Evolutionary conservation across 169 alveolate genomes (phyloP), one percentile per base, ranked within the genome.

Genomic region (Cyclospora cayetanensis): DNA sequence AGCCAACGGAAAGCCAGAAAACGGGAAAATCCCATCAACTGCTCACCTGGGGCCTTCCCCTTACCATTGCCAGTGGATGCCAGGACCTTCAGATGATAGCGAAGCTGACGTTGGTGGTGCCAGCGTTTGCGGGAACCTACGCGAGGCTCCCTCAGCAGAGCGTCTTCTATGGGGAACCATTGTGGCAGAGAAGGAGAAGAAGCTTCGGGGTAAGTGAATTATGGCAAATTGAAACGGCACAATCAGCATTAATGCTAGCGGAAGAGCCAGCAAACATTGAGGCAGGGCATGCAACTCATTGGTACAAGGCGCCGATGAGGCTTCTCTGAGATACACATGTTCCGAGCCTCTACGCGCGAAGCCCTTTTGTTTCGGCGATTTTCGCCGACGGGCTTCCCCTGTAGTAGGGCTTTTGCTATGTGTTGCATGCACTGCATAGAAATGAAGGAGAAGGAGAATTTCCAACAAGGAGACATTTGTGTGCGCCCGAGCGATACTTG

Each of bases 101-200:
- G 27, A 55, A 15, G 27, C 9, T 4, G 79, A 4, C 22, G 37
- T 37, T 0, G 84, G 84, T 9, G 91, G 91, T n/a, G 29, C 42
- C 3, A 85, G 91, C 34, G 55, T 85, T 34, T 85, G 91, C 60
- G 72, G 52, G 25, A 85, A 85, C 72, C 46, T 35, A 0, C 2
- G 2, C 4, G 91, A 85, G 12, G 91, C 84, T 0, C 91, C 91
- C 9, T 39, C 91, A 27, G 84, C 85, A 2, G 91, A 65, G 46
- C 7, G 72, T 11, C 91, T 85, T 1, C 37, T 85, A 29, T 63
- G 85, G 91, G 91, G 91, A 27, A 66, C 91, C 4, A 43, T 85
- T 2, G 55, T 85, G 27, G 91, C 91, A 42, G 85, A 85, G 83
- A 85, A 43, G 42, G 74, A 85, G 29, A 85, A 63, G 68, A 41